These are phyloP conservation scores for Caloboletus inedulis DNA, from an alignment of 1,284 basidiomycete genomes.

Conservation along the genomic window DNA sequence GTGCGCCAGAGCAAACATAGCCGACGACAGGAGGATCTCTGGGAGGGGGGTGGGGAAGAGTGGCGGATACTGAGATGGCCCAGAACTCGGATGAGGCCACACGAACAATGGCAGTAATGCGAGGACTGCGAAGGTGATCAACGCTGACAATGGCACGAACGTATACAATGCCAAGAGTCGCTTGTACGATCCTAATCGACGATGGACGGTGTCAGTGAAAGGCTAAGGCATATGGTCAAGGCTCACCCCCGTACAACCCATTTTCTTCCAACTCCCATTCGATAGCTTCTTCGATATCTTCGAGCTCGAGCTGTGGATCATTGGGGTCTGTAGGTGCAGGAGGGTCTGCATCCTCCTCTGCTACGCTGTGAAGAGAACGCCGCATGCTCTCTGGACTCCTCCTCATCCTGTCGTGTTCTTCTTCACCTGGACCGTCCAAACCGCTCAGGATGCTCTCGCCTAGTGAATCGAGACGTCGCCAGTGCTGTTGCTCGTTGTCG, in stretches of 20 bases:
- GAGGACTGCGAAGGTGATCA: slow-evolving; percentile 47
- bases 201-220: slow-evolving; percentile 4
- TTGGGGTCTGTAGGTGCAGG: slow-evolving; percentile 1
- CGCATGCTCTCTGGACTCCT: slow-evolving; percentile 35
- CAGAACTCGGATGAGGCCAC: slow-evolving; percentile 38
- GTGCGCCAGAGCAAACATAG: slow-evolving; percentile 60
- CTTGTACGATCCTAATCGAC: slow-evolving; percentile 56
- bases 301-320: slow-evolving; percentile 20
- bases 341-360: slow-evolving; percentile 39
- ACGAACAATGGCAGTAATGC: slow-evolving; percentile 46
- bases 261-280: slow-evolving; percentile 56
- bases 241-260: slow-evolving; percentile 58
- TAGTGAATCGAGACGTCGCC: slow-evolving; percentile 33
- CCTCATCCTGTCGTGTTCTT: slow-evolving; percentile 22
- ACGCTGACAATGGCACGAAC: slow-evolving; percentile 52
- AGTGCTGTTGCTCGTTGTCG: slow-evolving; percentile 27
- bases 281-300: slow-evolving; percentile 37
- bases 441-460: slow-evolving; percentile 34
- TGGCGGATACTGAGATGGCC: slow-evolving; percentile 39
- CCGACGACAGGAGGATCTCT: slow-evolving; percentile 54
- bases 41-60: slow-evolving; percentile 57
- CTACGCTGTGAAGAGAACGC: slow-evolving; percentile 40
- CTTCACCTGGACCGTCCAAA: slow-evolving; percentile 26
- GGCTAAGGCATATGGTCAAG: background rate
- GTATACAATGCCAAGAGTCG: slow-evolving; percentile 51